Evolutionary conservation across 805 yeast genomes (phyloP), one percentile per base, ranked within the genome.

Genomic region (Ogataea methylovora): DNA sequence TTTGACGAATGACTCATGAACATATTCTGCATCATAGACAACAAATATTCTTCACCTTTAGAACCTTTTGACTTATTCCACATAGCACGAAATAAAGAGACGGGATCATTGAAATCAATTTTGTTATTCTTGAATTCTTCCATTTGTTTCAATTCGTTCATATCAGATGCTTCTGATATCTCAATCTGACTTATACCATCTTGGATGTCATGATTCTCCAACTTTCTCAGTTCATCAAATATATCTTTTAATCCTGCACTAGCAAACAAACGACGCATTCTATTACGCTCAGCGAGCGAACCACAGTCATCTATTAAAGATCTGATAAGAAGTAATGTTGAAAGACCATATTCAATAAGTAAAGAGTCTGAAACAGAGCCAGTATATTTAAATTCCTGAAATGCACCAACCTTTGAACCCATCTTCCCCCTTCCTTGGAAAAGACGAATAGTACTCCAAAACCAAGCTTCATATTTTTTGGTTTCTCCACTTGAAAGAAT

Each of bases 391-490:
- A 76, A 69, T 44, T 90, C 97, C 8, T 81, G 92, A 38, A 85
- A 79, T 0, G 96, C 95, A 2, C 97, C 97, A 8, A 90, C 97
- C 48, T 81, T 57, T 1, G 96, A 84, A 9, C 96, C 95, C 71
- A 84, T 69, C 47, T 77, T 81, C 7, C 97, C 97, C 45, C 88
- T 71, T 3, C 96, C 96, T 32, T 52, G 49, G 20, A 58, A 43
- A 3, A 55, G 36, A 20, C 59, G 34, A 18, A 48, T 39, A 14
- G 48, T 45, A 13, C 56, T 44, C 57, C 58, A 51, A 14, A 59
- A 39, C 63, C 63, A 60, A 1, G 55, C 56, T 34, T 59, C 64
- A 31, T 52, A 54, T 30, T 50, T 45, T 28, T 44, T 43, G 13
- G 51, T 45, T 24, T 61, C 45, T 4, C 42, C 35, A 23, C 50